phyloP scores from a whole-genome alignment of 306 rosid species.

The Cajanus cajan region DNA sequence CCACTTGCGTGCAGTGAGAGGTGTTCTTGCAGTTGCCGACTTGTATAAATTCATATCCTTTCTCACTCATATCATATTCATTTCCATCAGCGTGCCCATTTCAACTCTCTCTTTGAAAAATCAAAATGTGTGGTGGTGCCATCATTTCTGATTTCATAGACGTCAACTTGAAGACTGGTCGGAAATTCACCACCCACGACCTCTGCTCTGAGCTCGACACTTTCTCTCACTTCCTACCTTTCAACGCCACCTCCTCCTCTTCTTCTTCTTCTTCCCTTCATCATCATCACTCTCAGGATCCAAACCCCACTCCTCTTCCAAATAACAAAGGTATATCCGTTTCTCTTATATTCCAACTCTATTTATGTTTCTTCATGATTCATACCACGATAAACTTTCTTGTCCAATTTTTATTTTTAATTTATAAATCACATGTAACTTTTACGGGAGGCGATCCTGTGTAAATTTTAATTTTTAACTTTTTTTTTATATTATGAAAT shows the following conservation, averaged over 20 bases:
- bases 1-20: neutral
- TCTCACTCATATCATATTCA: neutral
- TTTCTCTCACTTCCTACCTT: slow-evolving; percentile 55
- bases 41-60: neutral
- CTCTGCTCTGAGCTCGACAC: slow-evolving; percentile 64
- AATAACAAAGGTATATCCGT: neutral
- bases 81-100: too few species aligned
- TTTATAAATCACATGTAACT: too few species aligned
- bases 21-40: neutral
- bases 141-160: slow-evolving; percentile 68
- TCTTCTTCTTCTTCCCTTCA: neutral
- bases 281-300: neutral
- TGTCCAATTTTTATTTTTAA: too few species aligned
- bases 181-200: slow-evolving; percentile 34
- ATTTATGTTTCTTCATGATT: too few species aligned
- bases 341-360: neutral
- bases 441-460: too few species aligned
- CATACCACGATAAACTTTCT: too few species aligned
- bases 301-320: neutral
- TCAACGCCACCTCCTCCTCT: slow-evolving; percentile 19
- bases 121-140: slow-evolving; percentile 87
- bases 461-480: too few species aligned
- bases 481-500: too few species aligned
- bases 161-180: slow-evolving; percentile 36
- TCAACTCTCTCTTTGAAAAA: neutral